These are phyloP conservation scores for Arthroderma sp. DNA, from an alignment of 2,329 filamentous ascomycete genomes.

Conservation along the genomic window DNA sequence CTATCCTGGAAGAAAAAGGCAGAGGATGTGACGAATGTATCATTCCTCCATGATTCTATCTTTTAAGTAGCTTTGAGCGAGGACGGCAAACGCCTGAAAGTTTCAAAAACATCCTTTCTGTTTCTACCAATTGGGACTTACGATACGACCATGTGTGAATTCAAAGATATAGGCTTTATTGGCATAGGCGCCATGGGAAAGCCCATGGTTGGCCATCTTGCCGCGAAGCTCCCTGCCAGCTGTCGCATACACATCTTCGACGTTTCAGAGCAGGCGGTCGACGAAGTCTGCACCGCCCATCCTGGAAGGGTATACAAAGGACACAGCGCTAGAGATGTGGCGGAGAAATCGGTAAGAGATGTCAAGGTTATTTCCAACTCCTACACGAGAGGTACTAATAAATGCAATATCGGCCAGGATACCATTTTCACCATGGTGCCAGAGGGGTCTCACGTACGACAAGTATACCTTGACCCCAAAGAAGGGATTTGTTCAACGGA, in stretches of 20 bases:
- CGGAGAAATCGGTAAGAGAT: slow-evolving; percentile 35
- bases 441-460: slow-evolving; percentile 38
- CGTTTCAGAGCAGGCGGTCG: slow-evolving; percentile 30
- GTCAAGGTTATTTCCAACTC: background rate
- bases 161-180: slow-evolving; percentile 29
- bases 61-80: no score
- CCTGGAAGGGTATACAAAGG: slow-evolving; percentile 27
- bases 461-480: slow-evolving; percentile 36
- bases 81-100: no score
- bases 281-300: slow-evolving; percentile 31
- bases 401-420: slow-evolving; percentile 21
- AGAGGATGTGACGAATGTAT: no score
- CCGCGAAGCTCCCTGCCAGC: slow-evolving; percentile 31
- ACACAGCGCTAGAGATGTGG: slow-evolving; percentile 35
- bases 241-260: slow-evolving; percentile 38
- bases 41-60: no score
- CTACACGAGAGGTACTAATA: background rate
- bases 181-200: slow-evolving; percentile 44
- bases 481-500: slow-evolving; percentile 32
- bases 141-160: no score
- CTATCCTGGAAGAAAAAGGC: no score
- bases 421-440: slow-evolving; percentile 43
- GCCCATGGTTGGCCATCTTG: slow-evolving; percentile 40
- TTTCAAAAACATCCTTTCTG: no score
- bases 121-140: no score